These are phyloP conservation scores for Vitis rotundifolia DNA, from an alignment of 164 flowering plant species.

Conservation along the genomic window DNA sequence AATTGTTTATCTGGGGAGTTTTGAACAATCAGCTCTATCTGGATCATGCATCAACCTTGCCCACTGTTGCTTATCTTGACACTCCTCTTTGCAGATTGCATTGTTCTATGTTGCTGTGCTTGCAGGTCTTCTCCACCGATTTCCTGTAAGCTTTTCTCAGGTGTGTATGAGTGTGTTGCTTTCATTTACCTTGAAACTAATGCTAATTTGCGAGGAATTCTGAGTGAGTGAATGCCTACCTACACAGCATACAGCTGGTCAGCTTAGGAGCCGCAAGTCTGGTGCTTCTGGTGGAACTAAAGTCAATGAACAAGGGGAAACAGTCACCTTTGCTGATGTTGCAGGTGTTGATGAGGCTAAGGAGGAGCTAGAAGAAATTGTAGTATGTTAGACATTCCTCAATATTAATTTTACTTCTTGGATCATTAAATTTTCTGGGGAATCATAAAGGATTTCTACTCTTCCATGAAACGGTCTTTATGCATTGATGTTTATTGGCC, in stretches of 20 bases:
- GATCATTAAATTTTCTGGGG: neutral
- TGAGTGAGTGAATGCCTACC: slow-evolving; percentile 9
- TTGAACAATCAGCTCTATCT: too few relatives aligned
- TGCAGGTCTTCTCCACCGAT: slow-evolving; percentile 81
- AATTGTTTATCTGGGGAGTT: too few relatives aligned
- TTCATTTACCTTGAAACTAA: slow-evolving; percentile 8
- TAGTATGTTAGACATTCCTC: slow-evolving; percentile 50
- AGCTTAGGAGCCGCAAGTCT: slow-evolving; percentile 82
- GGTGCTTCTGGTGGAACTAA: slow-evolving; percentile 70
- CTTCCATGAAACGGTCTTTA: slow-evolving; percentile 9
- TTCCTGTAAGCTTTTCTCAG: slow-evolving; percentile 88
- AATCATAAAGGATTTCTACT: slow-evolving; percentile 1
- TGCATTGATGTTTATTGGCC: slow-evolving; percentile 31
- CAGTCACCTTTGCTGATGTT: slow-evolving; percentile 89
- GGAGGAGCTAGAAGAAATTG: slow-evolving; percentile 99
- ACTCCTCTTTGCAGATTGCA: slow-evolving; percentile 64
- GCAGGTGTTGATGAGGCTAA: slow-evolving; percentile 99
- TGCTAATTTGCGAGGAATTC: slow-evolving; percentile 9
- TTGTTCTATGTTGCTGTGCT: slow-evolving; percentile 86
- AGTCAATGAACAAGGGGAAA: slow-evolving; percentile 79
- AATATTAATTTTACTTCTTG: neutral
- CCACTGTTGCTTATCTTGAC: slow-evolving; percentile 2
- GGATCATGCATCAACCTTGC: too few relatives aligned
- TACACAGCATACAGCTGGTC: slow-evolving; percentile 79
- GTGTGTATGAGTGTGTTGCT: slow-evolving; percentile 29